Conservation (phyloP, 306 rosid species). For the Quercus agrifolia region DNA sequence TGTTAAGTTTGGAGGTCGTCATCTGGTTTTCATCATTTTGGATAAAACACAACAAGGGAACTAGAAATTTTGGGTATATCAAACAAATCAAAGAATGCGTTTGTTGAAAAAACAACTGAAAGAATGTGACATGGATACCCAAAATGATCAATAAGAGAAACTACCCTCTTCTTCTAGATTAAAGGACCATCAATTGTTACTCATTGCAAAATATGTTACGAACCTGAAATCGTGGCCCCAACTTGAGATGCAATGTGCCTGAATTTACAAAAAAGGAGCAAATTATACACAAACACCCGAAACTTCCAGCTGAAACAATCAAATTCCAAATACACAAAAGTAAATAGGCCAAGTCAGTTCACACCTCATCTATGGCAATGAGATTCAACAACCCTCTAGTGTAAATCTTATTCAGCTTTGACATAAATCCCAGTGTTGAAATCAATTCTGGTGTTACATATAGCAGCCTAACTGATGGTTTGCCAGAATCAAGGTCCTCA, state of each 20-base stretch:
- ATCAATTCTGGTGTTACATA: constrained; percentile 95
- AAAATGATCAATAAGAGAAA: neutral
- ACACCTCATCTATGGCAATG: constrained; percentile 94
- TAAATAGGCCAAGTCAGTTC: constrained; percentile 8
- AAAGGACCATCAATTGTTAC: neutral
- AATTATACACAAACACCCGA: constrained; percentile 16
- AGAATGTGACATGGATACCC: neutral
- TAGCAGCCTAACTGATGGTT: constrained; percentile 75
- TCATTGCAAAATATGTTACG: constrained; percentile 21
- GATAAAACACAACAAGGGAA: neutral
- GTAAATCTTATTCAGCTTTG: constrained; percentile 67
- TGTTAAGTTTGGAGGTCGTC: neutral
- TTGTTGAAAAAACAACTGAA: neutral
- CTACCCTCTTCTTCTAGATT: neutral
- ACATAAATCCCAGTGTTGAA: constrained; percentile 81
- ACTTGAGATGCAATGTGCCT: constrained; percentile 96
- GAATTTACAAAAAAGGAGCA: constrained; percentile 31
- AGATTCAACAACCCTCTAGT: constrained; percentile 78
- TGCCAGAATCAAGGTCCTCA: constrained; percentile 82
- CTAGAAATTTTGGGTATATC: neutral
- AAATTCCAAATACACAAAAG: neutral
- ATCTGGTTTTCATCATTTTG: neutral
- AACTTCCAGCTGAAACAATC: constrained; percentile 18
- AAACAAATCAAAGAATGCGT: neutral
- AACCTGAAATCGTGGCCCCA: constrained; percentile 99